Evolutionary conservation across 805 yeast species (phyloP), one percentile per base, ranked within the genome.

Genomic region (Ogataea corticis): DNA sequence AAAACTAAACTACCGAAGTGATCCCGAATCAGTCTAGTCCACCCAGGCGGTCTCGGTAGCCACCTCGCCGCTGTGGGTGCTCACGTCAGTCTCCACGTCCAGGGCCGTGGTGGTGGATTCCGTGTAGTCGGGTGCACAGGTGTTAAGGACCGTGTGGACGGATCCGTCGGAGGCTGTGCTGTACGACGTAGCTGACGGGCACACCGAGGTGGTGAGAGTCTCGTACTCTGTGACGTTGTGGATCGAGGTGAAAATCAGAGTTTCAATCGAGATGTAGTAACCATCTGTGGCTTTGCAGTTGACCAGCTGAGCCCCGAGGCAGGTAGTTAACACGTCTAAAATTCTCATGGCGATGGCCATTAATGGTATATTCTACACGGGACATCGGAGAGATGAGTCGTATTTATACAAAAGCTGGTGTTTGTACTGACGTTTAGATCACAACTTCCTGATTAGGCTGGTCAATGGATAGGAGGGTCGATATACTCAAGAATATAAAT

Each of bases 121-220:
- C 4, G 46, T 37, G 50, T 53, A 53, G 37, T 49, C 53, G 9
- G 54, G 43, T n/a, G 52, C 55, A 39, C 57, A 51, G 2, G 54
- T 53, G 32, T 53, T 53, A 30, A 39, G 47, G 14, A 49, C 33
- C 9, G 55, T 48, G 14, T 41, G 29, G 3, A 14, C 38, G n/a
- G 23, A 11, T 6, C 50, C 43, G 13, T 40, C 50, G 3, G 45
- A 29, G 1, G 15, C 32, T 5, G 42, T 38, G 5, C 35, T 32
- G 27, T 35, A 31, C 12, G 41, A 36, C 1, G 52, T 27, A 11
- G 45, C 42, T 4, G 45, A 32, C 17, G 15, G 35, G 17, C 49
- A 42, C 3, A 27, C 23, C 2, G 56, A 45, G 4, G 16, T 27
- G 3, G 45, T 35, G 12, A 29, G 12, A 3, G 47, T 50, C n/a